Evolutionary conservation across 345 rosid species (phyloP), one percentile per base, ranked within the genome.

Genomic region (Gossypium sturtianum): DNA sequence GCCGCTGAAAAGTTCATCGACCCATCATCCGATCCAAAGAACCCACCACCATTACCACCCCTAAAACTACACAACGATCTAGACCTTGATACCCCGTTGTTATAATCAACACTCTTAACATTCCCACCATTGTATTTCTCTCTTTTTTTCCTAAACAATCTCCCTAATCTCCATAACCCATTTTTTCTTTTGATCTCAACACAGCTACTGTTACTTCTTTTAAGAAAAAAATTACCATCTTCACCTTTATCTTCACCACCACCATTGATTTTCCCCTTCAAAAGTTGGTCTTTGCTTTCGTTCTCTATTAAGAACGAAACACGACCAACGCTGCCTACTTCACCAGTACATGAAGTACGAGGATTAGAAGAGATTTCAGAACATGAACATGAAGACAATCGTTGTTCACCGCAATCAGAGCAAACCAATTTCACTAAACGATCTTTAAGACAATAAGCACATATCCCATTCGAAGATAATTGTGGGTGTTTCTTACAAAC

Each of bases 331-430:
- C 90, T 90, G 64, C 91, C 90, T 27, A 82, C 86, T 17, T 90
- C 98, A 49, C 75, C 86, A 12, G 82, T 67, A 84, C 93, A 60
- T 3, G 90, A 86, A 54, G 75, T 86, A 5, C 88, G 89, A 44
- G 64, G 63, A 49, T 87, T 85, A 56, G 97, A 86, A 97, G 29
- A 22, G 63, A 58, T 58, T 34, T 58, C 63, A 12, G 34, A 58
- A 34, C 63, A 58, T 13, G 63, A 92, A 43, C 98, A 94, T 11
- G 98, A 94, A 60, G 97, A 94, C 45, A 90, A 87, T 20, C 97
- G 79, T 57, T 94, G 98, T 65, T 94, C 97, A 7, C 98, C 97
- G 66, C 98, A 94, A 71, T 92, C 97, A 0, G 97, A 87, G 49
- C 98, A 94, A 1, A 94, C 92, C 71, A 94, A 92, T 67, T 79